Evolutionary conservation across 78 protist species (phyloP).

Genomic region (Pigoraptor vietnamica): DNA sequence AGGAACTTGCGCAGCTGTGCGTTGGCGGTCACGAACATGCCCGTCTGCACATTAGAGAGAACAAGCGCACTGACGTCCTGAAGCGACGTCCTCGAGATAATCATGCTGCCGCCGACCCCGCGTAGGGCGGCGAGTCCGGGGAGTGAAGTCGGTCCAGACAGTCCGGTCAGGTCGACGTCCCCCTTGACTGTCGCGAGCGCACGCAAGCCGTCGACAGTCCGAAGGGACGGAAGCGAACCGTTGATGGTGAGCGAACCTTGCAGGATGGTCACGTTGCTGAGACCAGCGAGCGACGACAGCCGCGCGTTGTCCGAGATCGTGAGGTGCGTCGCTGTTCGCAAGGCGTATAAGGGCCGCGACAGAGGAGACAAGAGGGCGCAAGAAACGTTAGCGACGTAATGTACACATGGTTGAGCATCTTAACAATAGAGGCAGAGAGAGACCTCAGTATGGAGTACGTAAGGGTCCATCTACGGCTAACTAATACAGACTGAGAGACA

Average conservation of each 20-base stretch:
- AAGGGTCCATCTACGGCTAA: too few relatives aligned
- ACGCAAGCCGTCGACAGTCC: neutral
- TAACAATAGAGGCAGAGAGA: too few relatives aligned
- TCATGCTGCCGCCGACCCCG: neutral
- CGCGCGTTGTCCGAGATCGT: neutral
- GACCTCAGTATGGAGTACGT: too few relatives aligned
- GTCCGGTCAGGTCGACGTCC: neutral
- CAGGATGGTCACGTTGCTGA: neutral
- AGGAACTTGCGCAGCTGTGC: neutral
- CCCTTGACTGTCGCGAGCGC: neutral
- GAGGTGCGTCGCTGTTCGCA: neutral
- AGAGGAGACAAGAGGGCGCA: too few relatives aligned
- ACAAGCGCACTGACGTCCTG: neutral
- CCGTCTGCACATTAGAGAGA: neutral
- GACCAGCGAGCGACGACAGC: neutral
- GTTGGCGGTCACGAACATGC: neutral
- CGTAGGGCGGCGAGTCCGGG: neutral
- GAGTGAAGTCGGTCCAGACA: neutral
- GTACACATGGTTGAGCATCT: too few relatives aligned
- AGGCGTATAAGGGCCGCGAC: too few relatives aligned
- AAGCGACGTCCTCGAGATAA: neutral
- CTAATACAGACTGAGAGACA: too few relatives aligned
- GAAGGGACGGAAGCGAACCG: neutral
- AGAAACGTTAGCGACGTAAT: too few relatives aligned
- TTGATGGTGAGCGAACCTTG: neutral